A percentile compares a stretch with the other conserved stretches of the same genome.
phyloP scores from a whole-genome alignment of 495 filamentous ascomycete genomes.

The Talaromyces trachyspermus region DNA sequence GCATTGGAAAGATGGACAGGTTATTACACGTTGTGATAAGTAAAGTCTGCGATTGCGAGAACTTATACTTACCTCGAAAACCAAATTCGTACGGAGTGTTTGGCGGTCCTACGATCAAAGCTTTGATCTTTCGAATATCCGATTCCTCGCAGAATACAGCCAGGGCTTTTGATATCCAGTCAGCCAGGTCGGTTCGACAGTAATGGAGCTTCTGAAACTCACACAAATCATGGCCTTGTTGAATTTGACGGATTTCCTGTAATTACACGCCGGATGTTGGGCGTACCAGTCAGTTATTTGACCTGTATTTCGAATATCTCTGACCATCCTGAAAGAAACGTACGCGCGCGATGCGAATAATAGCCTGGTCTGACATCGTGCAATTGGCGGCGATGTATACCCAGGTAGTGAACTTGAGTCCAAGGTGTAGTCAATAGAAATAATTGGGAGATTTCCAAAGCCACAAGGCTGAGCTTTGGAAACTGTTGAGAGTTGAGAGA shows the following conservation, averaged over 20 bases:
- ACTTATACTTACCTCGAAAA: slow-evolving; percentile 67
- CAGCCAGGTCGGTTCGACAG: background rate
- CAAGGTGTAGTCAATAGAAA: too few relatives aligned
- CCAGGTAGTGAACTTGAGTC: too few relatives aligned
- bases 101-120: slow-evolving; percentile 85
- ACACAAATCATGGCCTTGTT: slow-evolving; percentile 77
- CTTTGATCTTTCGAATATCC: slow-evolving; percentile 82
- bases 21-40: background rate
- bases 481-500: too few relatives aligned
- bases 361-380: slow-evolving; percentile 74
- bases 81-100: slow-evolving; percentile 96
- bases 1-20: slow-evolving; percentile 1
- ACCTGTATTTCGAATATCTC: too few relatives aligned
- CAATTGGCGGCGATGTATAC: too few relatives aligned
- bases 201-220: slow-evolving; percentile 22
- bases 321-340: too few relatives aligned
- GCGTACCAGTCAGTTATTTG: too few relatives aligned
- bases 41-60: background rate
- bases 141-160: slow-evolving; percentile 78
- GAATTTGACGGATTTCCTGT: slow-evolving; percentile 77
- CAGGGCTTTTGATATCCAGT: slow-evolving; percentile 49
- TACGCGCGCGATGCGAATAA: slow-evolving; percentile 80
- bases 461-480: too few relatives aligned
- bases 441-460: too few relatives aligned
- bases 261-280: slow-evolving; percentile 8